Evolutionary conservation across 257 asterid species (phyloP).

Genomic region (Orobanche coerulescens): DNA sequence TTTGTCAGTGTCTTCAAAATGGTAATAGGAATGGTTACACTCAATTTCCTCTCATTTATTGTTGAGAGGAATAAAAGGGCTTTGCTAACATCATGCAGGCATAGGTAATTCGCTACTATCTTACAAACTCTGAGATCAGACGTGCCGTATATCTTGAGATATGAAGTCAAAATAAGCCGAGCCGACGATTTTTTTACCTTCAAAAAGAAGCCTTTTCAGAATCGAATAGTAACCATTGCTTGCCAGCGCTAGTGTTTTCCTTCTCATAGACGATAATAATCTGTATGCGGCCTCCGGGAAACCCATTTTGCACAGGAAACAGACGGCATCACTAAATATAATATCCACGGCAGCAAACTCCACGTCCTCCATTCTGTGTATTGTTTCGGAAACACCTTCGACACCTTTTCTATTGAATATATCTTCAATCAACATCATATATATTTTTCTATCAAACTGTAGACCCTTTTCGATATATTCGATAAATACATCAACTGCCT

Average conservation of each 20-base stretch:
- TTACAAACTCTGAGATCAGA: conserved; percentile 37
- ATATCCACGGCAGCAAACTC: conserved; percentile 29
- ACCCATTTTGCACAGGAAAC: conserved; percentile 46
- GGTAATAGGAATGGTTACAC: conserved; percentile 31
- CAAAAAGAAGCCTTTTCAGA: conserved; percentile 43
- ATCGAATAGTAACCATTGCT: conserved; percentile 41
- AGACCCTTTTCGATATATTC: conserved; percentile 40
- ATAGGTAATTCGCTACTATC: conserved; percentile 39
- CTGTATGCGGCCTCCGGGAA: conserved; percentile 38
- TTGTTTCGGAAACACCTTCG: conserved; percentile 39
- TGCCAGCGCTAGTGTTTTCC: conserved; percentile 26
- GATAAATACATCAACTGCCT: conserved; percentile 64
- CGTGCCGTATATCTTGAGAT: conserved; percentile 49
- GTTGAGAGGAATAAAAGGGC: conserved; percentile 42
- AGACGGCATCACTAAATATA: conserved; percentile 35
- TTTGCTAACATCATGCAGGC: conserved; percentile 40
- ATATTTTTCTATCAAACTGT: conserved; percentile 35
- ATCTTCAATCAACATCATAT: conserved; percentile 38
- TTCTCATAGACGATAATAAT: conserved; percentile 37
- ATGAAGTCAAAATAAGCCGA: conserved; percentile 40
- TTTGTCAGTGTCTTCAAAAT: conserved; percentile 39
- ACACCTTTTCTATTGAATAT: conserved; percentile 33
- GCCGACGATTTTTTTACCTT: conserved; percentile 39
- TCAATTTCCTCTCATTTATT: conserved; percentile 28
- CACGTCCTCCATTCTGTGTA: conserved; percentile 37